Base-by-base conservation (phyloP, 1,284 basidiomycete species). In the Apiotrichum veenhuisii region DNA sequence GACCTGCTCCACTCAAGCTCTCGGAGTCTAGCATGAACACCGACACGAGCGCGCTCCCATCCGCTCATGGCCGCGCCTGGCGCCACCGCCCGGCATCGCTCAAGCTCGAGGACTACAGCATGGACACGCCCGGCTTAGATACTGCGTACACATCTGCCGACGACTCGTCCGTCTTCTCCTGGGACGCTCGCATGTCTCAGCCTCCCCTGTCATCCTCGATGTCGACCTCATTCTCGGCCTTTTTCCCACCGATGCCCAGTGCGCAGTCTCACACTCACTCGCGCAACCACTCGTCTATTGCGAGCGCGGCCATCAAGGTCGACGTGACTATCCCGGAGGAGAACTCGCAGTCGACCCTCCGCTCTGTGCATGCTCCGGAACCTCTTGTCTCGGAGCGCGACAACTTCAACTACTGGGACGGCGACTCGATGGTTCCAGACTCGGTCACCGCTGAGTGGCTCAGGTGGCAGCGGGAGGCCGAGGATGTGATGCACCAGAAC, bases 241-340 rank as follows among this genome's bases (percentile, higher is more conserved):
- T 46, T 38, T 55, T 65, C 30, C 57, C 64, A 17, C 40, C 17
- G 2, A 30, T 30, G 30, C 30, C 30, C 5, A 30, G 7, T 30
- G 59, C 61, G n/a, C n/a, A n/a, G n/a, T n/a, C n/a, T 15, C 48
- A 48, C 17, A 66, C 64, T 4, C 69, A 74, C 52, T 36, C 56
- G 22, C 64, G 68, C 14, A 66, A 70, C 47, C 66, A 69, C 40
- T 70, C 70, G 0, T 74, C 71, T 0, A 64, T 64, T 10, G 45
- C 54, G 0, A 54, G 50, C 20, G 36, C 18, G 11, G 61, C 58
- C 1, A 63, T 73, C 38, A 59, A 65, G 23, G 42, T 64, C 36
- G 66, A 72, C 25, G 56, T 66, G 1, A 75, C 72, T 2, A 73
- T 75, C 53, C 63, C 53, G 15, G 72, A 75, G 54, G 71, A 73